Evolutionary conservation across 345 rosid genomes (phyloP).

Genomic region (Lepidium africanum): DNA sequence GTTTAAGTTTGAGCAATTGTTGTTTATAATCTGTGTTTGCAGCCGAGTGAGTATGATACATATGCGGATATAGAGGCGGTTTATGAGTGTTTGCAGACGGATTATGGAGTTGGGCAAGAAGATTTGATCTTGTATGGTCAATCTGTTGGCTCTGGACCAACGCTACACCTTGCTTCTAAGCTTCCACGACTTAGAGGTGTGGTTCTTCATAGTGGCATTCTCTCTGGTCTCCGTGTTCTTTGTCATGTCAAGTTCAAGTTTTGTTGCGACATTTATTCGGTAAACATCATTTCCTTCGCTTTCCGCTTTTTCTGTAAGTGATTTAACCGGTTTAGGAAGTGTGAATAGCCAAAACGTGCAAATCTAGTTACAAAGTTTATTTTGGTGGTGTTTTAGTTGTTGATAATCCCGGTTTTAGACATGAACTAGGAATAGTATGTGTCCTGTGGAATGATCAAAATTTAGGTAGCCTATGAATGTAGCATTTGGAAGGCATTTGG

Average conservation of each 20-base stretch:
- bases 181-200: constrained; percentile 96
- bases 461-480: neutral
- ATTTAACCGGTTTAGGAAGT: neutral
- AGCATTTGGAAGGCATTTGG: neutral
- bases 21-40: constrained; percentile 10
- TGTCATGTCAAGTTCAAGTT: constrained; percentile 85
- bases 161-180: constrained; percentile 90
- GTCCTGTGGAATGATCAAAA: neutral
- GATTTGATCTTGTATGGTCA: constrained; percentile 90
- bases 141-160: constrained; percentile 98
- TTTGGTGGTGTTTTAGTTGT: neutral
- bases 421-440: neutral
- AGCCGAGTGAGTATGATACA: constrained; percentile 93
- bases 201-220: constrained; percentile 94
- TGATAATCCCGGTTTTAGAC: neutral
- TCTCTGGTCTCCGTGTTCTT: constrained; percentile 97
- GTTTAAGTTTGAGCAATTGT: neutral
- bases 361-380: neutral
- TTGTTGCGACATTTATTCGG: constrained; percentile 92
- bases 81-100: constrained; percentile 81
- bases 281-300: constrained; percentile 7
- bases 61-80: constrained; percentile 98
- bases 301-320: too few relatives aligned
- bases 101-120: constrained; percentile 91
- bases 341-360: neutral